Base-by-base conservation (phyloP, 2,329 filamentous ascomycete species). In the Monosporascus sp. region DNA sequence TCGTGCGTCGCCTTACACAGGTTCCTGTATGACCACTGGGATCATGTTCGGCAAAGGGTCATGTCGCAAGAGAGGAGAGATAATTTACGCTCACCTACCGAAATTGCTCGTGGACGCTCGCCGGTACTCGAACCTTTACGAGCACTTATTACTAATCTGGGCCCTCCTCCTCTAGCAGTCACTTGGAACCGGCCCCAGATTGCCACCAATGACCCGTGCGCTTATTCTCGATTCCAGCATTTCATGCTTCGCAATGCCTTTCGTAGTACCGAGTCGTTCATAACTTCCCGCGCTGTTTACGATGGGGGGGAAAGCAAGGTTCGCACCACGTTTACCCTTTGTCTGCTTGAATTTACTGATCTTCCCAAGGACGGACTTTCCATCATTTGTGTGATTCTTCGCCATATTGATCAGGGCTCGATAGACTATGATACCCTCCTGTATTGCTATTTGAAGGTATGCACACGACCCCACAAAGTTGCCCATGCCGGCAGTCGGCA, bases 181-280 rank as follows among this genome's bases (percentile, higher is more conserved):
- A 86, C 84, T 1, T 87, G 85, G 83, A 88, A 87, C 58, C 74
- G 84, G 49, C 85, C 85, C 9, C 78, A 81, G 49, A 81, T 88
- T n/a, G 81, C 82, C 1, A 68, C 77, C 26, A 88, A 87, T 58
- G 80, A 71, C 18, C 84, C 85, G 5, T 80, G 82, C 1, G 72
- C 80, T 7, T 88, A 88, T 65, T 87, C 84, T 2, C 75, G 84
- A 24, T 88, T 88, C 59, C 85, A 88, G 59, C 82, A 87, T 58
- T 88, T 88, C 62, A 88, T 88, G 85, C 75, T 88, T 46, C 79
- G 81, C 18, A 87, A 88, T 64, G 85, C 85, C 2, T 85, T 85
- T 58, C 78, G 81, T 38, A 82, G 81, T 59, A 82, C 80, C 0
- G 85, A 87, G 59, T 85, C 83, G 3, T 82, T 85, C 54, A 68